These are phyloP conservation scores for Sporothrix protearum DNA, from an alignment of 2,329 filamentous ascomycete genomes.

Conservation along the genomic window DNA sequence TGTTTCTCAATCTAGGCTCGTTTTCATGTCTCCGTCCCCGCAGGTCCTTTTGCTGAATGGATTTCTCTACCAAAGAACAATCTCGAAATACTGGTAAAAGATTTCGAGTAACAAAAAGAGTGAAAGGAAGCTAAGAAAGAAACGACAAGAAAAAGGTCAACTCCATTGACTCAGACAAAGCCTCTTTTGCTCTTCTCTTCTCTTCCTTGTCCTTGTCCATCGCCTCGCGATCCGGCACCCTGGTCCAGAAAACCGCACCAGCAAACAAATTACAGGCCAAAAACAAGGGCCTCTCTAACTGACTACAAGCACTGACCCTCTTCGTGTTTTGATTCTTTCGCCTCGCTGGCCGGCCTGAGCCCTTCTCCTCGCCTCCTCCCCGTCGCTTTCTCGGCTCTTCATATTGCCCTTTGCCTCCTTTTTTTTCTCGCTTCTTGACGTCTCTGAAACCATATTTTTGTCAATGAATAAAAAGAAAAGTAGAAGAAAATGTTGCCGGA, in stretches of 20 bases:
- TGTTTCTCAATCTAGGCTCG: background rate
- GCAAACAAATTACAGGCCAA: background rate
- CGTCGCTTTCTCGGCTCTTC: constrained; percentile 3
- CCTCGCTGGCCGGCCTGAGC: background rate
- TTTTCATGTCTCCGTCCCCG: background rate
- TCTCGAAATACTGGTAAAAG: too few species aligned
- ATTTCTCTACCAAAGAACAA: background rate
- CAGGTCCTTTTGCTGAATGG: background rate
- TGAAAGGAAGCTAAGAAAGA: background rate
- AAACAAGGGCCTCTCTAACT: background rate
- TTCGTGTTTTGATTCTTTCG: background rate
- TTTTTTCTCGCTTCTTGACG: background rate
- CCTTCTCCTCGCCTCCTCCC: background rate
- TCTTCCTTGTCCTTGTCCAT: background rate
- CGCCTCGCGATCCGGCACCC: constrained; percentile 10
- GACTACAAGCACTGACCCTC: constrained; percentile 4
- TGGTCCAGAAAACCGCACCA: background rate
- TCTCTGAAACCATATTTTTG: background rate
- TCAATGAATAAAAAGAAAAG: background rate
- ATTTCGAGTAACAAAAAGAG: too few species aligned
- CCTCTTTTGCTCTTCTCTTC: background rate
- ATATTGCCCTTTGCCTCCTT: background rate
- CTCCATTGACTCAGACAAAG: background rate
- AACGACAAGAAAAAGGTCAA: background rate
- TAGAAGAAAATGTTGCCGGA: background rate